A percentile compares a stretch with the other conserved stretches of the same genome.
These are phyloP conservation scores for Tetrahymena elliotti DNA, from an alignment of 73 alveolate species.

Conservation along the genomic window DNA sequence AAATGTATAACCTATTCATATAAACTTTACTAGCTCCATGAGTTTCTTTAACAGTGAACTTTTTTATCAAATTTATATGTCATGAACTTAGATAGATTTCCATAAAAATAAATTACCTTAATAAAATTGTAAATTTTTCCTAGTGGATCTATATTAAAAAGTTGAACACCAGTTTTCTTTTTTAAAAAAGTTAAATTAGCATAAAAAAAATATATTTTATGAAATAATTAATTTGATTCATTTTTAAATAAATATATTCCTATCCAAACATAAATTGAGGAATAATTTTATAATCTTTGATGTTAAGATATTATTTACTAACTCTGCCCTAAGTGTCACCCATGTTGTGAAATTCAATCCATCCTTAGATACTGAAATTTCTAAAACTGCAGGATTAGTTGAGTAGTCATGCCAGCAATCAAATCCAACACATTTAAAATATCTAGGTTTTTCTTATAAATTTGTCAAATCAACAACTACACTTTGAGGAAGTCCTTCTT, in stretches of 20 bases:
- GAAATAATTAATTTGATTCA: no score
- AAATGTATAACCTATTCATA: constrained; percentile 32
- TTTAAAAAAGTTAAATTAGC: no score
- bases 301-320: background rate
- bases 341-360: constrained; percentile 29
- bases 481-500: constrained; percentile 44
- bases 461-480: constrained; percentile 38
- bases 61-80: background rate
- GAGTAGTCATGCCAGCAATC: constrained; percentile 55
- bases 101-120: background rate
- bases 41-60: constrained; percentile 37
- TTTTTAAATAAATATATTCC: no score
- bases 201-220: background rate
- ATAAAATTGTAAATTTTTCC: constrained; percentile 25
- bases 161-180: constrained; percentile 24
- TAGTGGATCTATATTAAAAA: constrained; percentile 41
- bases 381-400: constrained; percentile 47
- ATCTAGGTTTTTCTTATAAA: constrained; percentile 33
- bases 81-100: background rate
- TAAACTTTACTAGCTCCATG: constrained; percentile 50
- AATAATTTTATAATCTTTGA: no score
- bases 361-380: constrained; percentile 30
- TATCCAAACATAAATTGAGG: no score
- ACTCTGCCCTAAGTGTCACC: constrained; percentile 40
- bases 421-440: constrained; percentile 47